Evolutionary conservation across 2,329 filamentous ascomycete species (phyloP), one percentile per base, ranked within the genome.

Genomic region (Stylonectria norvegica): DNA sequence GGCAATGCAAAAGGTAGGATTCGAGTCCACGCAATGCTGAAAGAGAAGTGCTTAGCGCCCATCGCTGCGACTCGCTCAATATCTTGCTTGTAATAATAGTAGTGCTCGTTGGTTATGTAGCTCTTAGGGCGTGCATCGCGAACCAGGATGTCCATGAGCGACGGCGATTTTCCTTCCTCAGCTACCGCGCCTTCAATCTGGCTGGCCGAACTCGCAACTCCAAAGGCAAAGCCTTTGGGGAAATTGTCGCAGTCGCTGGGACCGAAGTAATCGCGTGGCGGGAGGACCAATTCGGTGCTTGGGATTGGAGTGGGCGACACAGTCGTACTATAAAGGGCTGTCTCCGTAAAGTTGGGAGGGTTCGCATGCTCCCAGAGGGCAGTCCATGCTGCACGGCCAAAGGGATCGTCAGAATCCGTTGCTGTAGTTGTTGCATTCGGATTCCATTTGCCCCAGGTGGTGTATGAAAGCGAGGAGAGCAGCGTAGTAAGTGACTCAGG

Each of bases 61-160:
- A 78, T 66, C 3, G 70, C 64, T 1, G 73, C 73, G 7, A 78
- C 62, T 0, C 73, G 66, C 42, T 71, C 72, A 30, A 78, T 75
- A 29, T 78, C 72, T 56, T 77, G 75, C 54, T 76, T 77, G 50
- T 77, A 78, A 6, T 74, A 57, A 44, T 75, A 78, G 52, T 77
- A 78, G 40, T 76, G 68, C 57, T 74, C 71, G 29, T 70, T 73
- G 3, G 69, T 68, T 23, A 65, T 59, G 38, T 67, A 63, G 19
- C 56, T 43, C 30, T 66, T 63, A 4, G 45, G 37, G 2, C 53
- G 34, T 5, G 50, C 48, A 20, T 56, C 49, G 4, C 35, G 42
- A 2, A 59, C 48, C 4, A 66, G 61, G 47, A 70, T 62, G 35
- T 75, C 71, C 56, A 68, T 59, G n/a, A 70, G 52, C 3, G 63